phyloP scores from a whole-genome alignment of 1,284 basidiomycete genomes.

The Rhizoctonia solani region DNA sequence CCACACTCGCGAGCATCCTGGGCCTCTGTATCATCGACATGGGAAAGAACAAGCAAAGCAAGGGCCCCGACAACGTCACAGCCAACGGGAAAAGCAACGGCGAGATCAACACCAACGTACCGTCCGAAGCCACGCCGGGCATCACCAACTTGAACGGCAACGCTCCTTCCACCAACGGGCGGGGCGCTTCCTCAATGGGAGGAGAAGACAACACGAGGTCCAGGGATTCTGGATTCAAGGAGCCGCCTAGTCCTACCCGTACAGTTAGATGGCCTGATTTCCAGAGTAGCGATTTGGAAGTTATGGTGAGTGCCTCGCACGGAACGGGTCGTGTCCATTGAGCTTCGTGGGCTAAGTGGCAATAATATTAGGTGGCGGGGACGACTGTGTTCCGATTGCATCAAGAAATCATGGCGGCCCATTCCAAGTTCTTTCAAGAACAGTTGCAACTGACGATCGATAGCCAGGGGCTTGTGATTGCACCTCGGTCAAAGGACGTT shows the following conservation, averaged over 20 bases:
- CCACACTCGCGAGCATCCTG: background rate
- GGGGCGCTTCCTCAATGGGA: too few species aligned
- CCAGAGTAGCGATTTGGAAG: conserved; percentile 14
- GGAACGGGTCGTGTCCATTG: too few species aligned
- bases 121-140: background rate
- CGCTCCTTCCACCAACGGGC: too few species aligned
- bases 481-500: conserved; percentile 3
- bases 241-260: background rate
- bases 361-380: background rate
- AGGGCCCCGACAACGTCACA: background rate
- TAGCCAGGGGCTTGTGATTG: background rate
- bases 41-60: conserved; percentile 11
- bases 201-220: too few species aligned
- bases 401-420: conserved; percentile 2
- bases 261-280: background rate
- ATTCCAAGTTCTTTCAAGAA: conserved; percentile 7
- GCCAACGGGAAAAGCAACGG: background rate
- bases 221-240: too few species aligned
- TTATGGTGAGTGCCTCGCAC: background rate
- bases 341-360: too few species aligned
- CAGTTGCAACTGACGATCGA: conserved; percentile 1
- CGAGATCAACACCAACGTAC: background rate
- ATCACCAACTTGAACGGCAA: background rate
- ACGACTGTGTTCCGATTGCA: conserved; percentile 2
- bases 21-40: background rate